Evolutionary conservation across 352 stramenopile genomes (phyloP), one percentile per base, ranked within the genome.

Genomic region (Globisporangium camurandrum): DNA sequence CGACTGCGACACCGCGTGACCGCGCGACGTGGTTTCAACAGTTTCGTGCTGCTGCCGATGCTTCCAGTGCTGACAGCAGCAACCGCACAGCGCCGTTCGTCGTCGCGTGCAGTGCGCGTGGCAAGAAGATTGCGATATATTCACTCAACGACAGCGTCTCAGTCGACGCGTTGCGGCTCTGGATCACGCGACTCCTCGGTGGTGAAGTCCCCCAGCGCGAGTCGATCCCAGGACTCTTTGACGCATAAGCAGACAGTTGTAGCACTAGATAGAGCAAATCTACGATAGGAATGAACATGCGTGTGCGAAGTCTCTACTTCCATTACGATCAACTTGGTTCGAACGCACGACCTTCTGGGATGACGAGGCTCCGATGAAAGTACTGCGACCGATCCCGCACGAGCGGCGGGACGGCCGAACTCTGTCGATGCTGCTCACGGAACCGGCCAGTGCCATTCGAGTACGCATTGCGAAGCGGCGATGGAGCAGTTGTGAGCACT

Each of bases 51-150:
- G 27, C 53, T n/a, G n/a, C n/a, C n/a, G n/a, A n/a, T n/a, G n/a
- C n/a, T n/a, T n/a, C n/a, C n/a, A n/a, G n/a, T n/a, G n/a, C n/a
- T n/a, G 14, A 1, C 49, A 36, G 26, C 59, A 39, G 66, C 73
- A 84, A 17, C 20, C 26, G 66, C 31, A 7, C 17, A 17, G 11
- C 23, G 88, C 75, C 75, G 0, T 84, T 90, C 20, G 49, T 87
- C 20, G 63, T 84, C 11, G 71, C 61, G 0, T 67, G 78, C 19
- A 83, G 66, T 26, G 67, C 67, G 34, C 83, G 79, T 48, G 76
- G 74, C 37, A 81, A 80, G 46, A 90, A 90, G 46, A 74, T 86
- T 8, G 59, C 71, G 19, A 39, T 84, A 38, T 61, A 74, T 19
- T 47, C 63, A 19, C 20, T 36, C 11, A 46, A 11, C 17, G 41